Evolutionary conservation across 1,284 basidiomycete species (phyloP), one percentile per base, ranked within the genome.

Genomic region (Puccinia coronata): DNA sequence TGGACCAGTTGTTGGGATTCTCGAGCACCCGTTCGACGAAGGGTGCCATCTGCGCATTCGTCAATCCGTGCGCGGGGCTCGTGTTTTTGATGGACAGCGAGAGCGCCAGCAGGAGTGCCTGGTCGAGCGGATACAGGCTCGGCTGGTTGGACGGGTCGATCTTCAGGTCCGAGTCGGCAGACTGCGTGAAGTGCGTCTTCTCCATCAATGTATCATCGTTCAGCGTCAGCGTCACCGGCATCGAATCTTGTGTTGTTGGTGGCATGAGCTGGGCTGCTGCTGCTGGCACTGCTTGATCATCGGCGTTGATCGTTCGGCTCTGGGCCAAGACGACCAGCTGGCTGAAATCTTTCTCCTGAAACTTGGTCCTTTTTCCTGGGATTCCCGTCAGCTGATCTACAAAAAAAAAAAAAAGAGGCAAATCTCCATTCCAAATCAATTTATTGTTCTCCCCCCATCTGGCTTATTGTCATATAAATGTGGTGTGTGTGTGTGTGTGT

Each of bases 271-370:
- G n/a, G 12, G 43, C 12, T 34, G 61, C 49, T 43, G n/a, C n/a
- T n/a, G 28, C 34, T 31, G 53, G 20, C 23, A 18, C 12, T 31
- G 53, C 14, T 0, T 4, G 57, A 41, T 34, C n/a, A 53, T 36
- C 18, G 12, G 28, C 61, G 53, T 2, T 39, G 23, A 16, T 49
- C 18, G 39, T 59, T 49, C 70, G 89, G 82, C 93, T 95, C 87
- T 95, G 91, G 43, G 97, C 96, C 14, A 99, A 90, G n/a, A 99
- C 88, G 47, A 99, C 92, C 63, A 99, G 91, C 87, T 98, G 96
- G 79, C 92, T 93, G 82, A 93, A 88, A 69, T 94, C 93, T 76
- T 88, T 90, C 83, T 92, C 89, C 87, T 99, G 97, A 87, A 93
- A 99, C 86, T 95, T 98, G 20, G 97, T 99, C 82, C 93, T 90